Percentiles rank a stretch among this genome's conserved stretches.
Evolutionary conservation across 1,284 basidiomycete genomes (phyloP).

Genomic region (Moniliella sp.): DNA sequence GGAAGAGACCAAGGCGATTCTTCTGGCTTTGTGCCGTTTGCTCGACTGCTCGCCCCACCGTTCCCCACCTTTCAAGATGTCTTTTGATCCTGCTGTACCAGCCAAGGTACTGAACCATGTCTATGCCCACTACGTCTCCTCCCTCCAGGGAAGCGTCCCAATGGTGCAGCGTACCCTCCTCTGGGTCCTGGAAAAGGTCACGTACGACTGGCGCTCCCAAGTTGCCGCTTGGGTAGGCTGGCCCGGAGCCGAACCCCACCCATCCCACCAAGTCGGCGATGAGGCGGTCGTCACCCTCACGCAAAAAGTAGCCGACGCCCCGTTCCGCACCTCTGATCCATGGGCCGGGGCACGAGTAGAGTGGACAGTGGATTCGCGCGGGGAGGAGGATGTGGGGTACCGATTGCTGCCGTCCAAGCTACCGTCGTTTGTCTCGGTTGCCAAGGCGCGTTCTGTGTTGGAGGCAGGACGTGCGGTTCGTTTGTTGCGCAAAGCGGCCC

Average conservation of each 20-base stretch:
- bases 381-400: not conserved
- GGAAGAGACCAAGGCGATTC: not conserved
- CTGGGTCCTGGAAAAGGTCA: not conserved
- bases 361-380: not conserved
- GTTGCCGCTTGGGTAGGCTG: not conserved
- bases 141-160: not conserved
- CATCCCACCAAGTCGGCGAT: too few species aligned
- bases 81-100: not conserved
- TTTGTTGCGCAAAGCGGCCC: not conserved
- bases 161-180: not conserved
- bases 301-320: not conserved
- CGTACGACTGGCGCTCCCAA: not conserved
- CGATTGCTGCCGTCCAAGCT: not conserved
- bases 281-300: too few species aligned
- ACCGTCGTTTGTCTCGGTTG: not conserved
- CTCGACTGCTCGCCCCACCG: not conserved
- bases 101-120: not conserved
- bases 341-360: not conserved
- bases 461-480: not conserved
- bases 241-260: not conserved
- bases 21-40: not conserved
- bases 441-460: not conserved
- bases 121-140: not conserved
- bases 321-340: not conserved
- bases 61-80: not conserved